A percentile compares a stretch with the other conserved stretches of the same genome.
Conservation (phyloP, 805 yeast genomes). For the Candida adriatica region DNA sequence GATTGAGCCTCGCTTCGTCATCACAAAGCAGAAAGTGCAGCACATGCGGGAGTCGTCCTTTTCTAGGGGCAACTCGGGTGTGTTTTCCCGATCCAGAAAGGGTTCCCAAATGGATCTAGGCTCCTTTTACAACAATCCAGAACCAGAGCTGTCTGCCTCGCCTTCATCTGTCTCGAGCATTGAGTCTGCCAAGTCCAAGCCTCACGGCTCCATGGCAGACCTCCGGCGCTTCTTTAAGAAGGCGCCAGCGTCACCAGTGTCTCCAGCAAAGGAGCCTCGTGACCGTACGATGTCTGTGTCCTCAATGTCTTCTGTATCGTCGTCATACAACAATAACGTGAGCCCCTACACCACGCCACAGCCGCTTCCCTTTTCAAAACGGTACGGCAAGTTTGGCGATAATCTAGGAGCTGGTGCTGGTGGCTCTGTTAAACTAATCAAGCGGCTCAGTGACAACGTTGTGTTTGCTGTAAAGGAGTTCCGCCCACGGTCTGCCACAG, state of each 20-base stretch:
- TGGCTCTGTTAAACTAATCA: slow-evolving; percentile 76
- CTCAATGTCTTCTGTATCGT: slow-evolving; percentile 24
- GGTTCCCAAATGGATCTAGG: slow-evolving; percentile 26
- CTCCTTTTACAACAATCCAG: slow-evolving; percentile 21
- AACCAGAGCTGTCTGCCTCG: slow-evolving; percentile 10
- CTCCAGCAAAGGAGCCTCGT: slow-evolving; percentile 4
- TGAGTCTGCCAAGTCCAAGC: slow-evolving; percentile 26
- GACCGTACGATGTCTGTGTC: slow-evolving; percentile 14
- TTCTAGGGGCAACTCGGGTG: slow-evolving; percentile 28
- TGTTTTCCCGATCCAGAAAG: slow-evolving; percentile 40
- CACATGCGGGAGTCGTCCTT: slow-evolving; percentile 18
- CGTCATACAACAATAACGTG: slow-evolving; percentile 31
- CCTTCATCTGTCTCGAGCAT: slow-evolving; percentile 22
- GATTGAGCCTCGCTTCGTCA: slow-evolving; percentile 82
- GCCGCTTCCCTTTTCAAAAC: slow-evolving; percentile 54
- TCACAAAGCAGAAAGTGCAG: slow-evolving; percentile 67
- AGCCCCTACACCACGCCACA: slow-evolving; percentile 32
- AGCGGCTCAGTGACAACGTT: slow-evolving; percentile 55
- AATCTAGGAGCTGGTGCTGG: slow-evolving; percentile 94
- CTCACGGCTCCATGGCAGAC: slow-evolving; percentile 73
- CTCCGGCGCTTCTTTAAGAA: slow-evolving; percentile 65
- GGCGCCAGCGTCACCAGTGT: slow-evolving; percentile 13
- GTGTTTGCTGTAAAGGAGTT: slow-evolving; percentile 92
- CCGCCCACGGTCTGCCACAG: slow-evolving; percentile 66
- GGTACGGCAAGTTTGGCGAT: slow-evolving; percentile 79